Evolutionary conservation across 805 yeast genomes (phyloP).

Genomic region (Yarrowia sp.): DNA sequence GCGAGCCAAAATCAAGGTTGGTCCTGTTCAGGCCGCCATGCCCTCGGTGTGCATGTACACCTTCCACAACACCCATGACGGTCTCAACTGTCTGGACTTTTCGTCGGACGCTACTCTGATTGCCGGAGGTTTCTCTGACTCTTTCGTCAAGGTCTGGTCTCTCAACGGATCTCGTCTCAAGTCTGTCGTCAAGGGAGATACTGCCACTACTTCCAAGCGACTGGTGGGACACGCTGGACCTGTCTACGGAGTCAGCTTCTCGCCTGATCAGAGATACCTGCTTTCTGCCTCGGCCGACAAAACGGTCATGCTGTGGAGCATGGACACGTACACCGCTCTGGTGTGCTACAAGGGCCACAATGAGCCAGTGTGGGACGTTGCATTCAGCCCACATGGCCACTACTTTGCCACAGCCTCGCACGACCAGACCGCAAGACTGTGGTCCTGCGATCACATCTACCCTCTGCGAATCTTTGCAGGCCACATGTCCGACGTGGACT

Average conservation of each 20-base stretch:
- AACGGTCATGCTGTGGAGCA: constrained; percentile 91
- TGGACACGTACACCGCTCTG: constrained; percentile 85
- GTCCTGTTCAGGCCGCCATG: constrained; percentile 69
- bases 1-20: constrained; percentile 72
- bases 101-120: constrained; percentile 85
- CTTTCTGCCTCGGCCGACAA: constrained; percentile 89
- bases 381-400: constrained; percentile 93
- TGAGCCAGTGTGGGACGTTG: constrained; percentile 97
- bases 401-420: constrained; percentile 98
- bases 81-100: constrained; percentile 83
- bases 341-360: constrained; percentile 97
- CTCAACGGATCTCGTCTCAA: constrained; percentile 85
- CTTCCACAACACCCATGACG: constrained; percentile 92
- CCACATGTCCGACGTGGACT: constrained; percentile 93
- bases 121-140: constrained; percentile 95
- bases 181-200: constrained; percentile 49
- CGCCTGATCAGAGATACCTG: constrained; percentile 85
- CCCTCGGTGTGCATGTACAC: constrained; percentile 99
- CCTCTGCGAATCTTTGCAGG: constrained; percentile 97
- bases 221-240: constrained; percentile 94
- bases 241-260: constrained; percentile 86
- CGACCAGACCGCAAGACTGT: constrained; percentile 95
- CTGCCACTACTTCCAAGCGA: constrained; percentile 52
- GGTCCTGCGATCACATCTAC: constrained; percentile 98
- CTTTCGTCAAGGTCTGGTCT: constrained; percentile 89